Conservation (phyloP, 129 eudicot species). For the Pulicaria dysenterica region DNA sequence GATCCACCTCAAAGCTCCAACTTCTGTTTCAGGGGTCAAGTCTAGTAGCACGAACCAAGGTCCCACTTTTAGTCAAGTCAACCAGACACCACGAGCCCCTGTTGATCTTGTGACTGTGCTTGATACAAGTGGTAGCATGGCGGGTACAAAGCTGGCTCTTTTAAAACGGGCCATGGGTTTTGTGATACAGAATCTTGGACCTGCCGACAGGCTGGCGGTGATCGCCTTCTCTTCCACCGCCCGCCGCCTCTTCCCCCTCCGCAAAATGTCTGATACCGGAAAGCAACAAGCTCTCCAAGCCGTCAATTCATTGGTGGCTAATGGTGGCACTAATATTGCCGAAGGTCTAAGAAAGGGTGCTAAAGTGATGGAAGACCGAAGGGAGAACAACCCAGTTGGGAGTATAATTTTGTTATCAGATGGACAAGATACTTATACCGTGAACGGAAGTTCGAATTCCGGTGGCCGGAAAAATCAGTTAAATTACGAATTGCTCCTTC, state of each 20-base stretch:
- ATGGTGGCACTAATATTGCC: constrained; percentile 89
- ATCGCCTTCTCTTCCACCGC: constrained; percentile 90
- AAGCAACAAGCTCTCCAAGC: constrained; percentile 70
- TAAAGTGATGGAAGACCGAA: constrained; percentile 79
- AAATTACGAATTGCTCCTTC: constrained; percentile 57
- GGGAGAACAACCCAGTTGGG: constrained; percentile 78
- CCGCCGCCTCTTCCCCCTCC: constrained; percentile 75
- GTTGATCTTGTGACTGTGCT: constrained; percentile 94
- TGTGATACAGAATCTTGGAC: constrained; percentile 85
- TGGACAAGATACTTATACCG: constrained; percentile 82
- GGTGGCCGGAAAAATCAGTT: constrained; percentile 32
- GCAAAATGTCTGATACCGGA: constrained; percentile 77
- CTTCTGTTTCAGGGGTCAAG: constrained; percentile 46
- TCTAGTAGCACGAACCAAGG: constrained; percentile 33
- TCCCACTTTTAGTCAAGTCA: constrained; percentile 41
- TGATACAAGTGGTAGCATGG: constrained; percentile 96
- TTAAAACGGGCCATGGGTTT: constrained; percentile 92
- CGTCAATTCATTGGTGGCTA: constrained; percentile 74
- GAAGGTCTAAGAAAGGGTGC: constrained; percentile 85
- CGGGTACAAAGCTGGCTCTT: constrained; percentile 83
- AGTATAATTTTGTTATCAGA: constrained; percentile 88
- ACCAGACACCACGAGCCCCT: constrained; percentile 73
- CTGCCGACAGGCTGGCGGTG: constrained; percentile 76
- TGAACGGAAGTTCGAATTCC: constrained; percentile 31
- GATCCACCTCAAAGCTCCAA: constrained; percentile 72